Evolutionary conservation across 345 rosid species (phyloP).

Genomic region (Cardamine resedifolia): DNA sequence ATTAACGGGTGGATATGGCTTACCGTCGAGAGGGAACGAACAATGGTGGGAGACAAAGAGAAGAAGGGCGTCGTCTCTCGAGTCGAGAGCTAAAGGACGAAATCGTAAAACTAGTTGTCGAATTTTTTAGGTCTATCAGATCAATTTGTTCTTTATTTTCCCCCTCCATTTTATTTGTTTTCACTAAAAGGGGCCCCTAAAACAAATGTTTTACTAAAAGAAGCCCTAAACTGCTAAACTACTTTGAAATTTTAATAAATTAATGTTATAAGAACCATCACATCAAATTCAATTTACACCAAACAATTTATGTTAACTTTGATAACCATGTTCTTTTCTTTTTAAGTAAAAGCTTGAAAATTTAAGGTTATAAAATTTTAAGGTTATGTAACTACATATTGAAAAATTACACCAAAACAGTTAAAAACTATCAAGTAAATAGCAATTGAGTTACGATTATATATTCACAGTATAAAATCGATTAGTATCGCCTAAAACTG

Average conservation of each 20-base stretch:
- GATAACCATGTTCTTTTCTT: too few species aligned
- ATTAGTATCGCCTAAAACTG: too few species aligned
- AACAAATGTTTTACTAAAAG: background rate
- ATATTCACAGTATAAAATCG: too few species aligned
- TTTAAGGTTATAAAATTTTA: too few species aligned
- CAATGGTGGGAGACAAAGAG: slow-evolving; percentile 21
- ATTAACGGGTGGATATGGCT: slow-evolving; percentile 20
- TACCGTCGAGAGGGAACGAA: slow-evolving; percentile 23
- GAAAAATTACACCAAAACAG: too few species aligned
- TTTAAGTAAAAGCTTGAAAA: too few species aligned
- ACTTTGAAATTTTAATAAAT: too few species aligned
- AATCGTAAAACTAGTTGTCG: slow-evolving; percentile 2
- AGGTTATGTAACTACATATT: too few species aligned
- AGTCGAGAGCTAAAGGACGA: background rate
- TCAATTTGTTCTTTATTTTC: background rate
- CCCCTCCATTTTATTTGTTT: background rate
- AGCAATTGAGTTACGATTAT: too few species aligned
- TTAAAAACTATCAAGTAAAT: too few species aligned
- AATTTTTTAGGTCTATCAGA: slow-evolving; percentile 9
- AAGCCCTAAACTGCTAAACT: background rate
- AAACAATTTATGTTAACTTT: background rate
- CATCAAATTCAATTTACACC: background rate
- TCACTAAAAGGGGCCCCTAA: background rate
- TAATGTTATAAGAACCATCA: background rate
- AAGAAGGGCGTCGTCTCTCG: slow-evolving; percentile 8